Evolutionary conservation across 805 yeast species (phyloP), one percentile per base, ranked within the genome.

Genomic region (Kazachstania martiniae): DNA sequence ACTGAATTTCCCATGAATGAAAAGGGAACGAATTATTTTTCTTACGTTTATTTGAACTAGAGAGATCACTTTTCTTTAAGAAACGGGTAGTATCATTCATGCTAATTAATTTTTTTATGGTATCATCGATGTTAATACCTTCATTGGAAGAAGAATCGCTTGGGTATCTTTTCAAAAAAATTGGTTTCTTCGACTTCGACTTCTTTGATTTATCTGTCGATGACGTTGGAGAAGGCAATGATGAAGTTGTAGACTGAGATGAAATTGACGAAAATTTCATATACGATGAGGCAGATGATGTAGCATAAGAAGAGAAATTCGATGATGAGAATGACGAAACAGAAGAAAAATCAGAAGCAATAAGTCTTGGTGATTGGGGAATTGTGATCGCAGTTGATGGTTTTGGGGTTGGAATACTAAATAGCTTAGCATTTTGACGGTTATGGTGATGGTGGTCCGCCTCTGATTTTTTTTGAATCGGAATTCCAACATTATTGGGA

Each of bases 71-170:
- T 9, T 12, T 23, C 4, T 18, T 23, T n/a, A 15, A 26, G 8
- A 25, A 17, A 5, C 18, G 6, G 17, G 17, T 8, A 5, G 46
- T 34, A 26, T 44, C 42, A 35, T 58, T 60, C 4, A 68, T 55
- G 18, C 65, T 66, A 23, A 79, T 58, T 35, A 81, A 58, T 37
- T 68, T 70, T 29, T 73, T 77, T 41, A 81, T 78, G 18, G 77
- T 66, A 5, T 68, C 59, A 53, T 81, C 87, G 17, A 81, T 48
- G 48, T 78, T 72, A 25, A 73, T 28, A 18, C 51, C 50, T 28
- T 40, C 59, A 12, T 35, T 43, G 4, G 51, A 46, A 14, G 36
- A 29, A 5, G 47, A 26, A 36, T 55, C 60, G 32, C 50, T 51
- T 12, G 56, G 47, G 27, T 52, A 41, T 28, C 56, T 41, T 21